A percentile compares a stretch with the other conserved stretches of the same genome.
Evolutionary conservation across 2,329 filamentous ascomycete genomes (phyloP).

Genomic region (Scopulariopsis brevicaulis): DNA sequence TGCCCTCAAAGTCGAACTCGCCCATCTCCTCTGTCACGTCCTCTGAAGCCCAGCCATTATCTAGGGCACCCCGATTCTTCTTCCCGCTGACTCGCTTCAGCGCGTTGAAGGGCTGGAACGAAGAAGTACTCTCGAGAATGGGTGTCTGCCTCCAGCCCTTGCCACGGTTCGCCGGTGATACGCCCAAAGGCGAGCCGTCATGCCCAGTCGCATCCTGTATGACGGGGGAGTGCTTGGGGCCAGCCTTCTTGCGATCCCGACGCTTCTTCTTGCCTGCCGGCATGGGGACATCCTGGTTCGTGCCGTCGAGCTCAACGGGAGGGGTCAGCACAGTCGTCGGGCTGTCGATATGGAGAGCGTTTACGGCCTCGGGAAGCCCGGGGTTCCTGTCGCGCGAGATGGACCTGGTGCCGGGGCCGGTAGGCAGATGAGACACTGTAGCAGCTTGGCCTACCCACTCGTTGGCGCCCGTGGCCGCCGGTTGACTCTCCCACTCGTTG

Average conservation of each 20-base stretch:
- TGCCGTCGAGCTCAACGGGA: background rate
- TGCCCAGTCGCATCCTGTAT: conserved; percentile 1
- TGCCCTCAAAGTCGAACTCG: conserved; percentile 87
- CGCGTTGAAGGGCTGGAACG: conserved; percentile 51
- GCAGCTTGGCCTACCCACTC: background rate
- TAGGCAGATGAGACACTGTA: background rate
- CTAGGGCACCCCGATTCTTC: conserved; percentile 27
- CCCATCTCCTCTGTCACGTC: conserved; percentile 91
- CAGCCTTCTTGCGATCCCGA: background rate
- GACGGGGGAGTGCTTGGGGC: background rate
- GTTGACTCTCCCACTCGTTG: background rate
- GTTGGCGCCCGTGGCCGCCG: background rate
- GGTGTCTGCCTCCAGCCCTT: conserved; percentile 50
- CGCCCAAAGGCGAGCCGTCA: conserved; percentile 7
- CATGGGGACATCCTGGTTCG: background rate
- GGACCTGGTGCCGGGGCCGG: background rate
- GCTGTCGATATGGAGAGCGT: background rate
- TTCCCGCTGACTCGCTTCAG: conserved; percentile 41
- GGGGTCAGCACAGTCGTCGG: background rate
- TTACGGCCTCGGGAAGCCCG: background rate
- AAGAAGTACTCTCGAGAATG: conserved; percentile 46
- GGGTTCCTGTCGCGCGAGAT: background rate
- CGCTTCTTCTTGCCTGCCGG: conserved; percentile 1
- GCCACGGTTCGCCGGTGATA: conserved; percentile 18
- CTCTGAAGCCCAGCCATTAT: conserved; percentile 91